Base-by-base conservation (phyloP, 495 filamentous ascomycete genomes). In the Lichenothelia convexa region DNA sequence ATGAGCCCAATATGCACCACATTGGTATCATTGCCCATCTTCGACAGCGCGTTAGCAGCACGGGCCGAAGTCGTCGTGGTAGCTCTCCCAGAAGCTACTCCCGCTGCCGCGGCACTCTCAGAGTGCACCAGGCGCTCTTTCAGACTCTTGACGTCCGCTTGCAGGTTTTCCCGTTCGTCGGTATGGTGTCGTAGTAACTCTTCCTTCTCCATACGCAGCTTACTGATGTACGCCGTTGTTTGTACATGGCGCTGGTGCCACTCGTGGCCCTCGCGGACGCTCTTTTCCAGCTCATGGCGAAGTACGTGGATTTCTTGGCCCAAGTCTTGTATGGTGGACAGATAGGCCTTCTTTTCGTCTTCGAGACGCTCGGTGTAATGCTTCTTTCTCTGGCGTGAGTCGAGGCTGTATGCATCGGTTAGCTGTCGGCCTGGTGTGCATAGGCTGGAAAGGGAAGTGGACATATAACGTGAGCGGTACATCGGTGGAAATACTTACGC, bases 311-410 rank as follows among this genome's bases (percentile, higher is more conserved):
- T 59, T 36, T 82, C 75, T 21, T 93, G 83, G 51, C 95, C 80
- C 44, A 94, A 66, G 27, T 73, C 68, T 40, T 62, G 64, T 53
- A 95, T 78, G 45, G 74, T 50, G 39, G 67, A 70, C 39, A 71
- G 78, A 61, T 73, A 89, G 29, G 78, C 70, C 62, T 94, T 93
- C 70, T 93, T 92, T 60, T 94, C 85, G 51, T 91, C 81, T 52
- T 99, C 89, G 12, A 99, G 70, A 39, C 86, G 78, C 63, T 95
- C 87, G 18, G 89, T 95, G 60, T 99, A 87, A 56, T 86, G 78
- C 69, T 99, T 99, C 70, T 95, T 99, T 44, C 91, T 78, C 56
- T 94, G 89, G 44, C 89, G 78, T 20, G 91, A 95, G 60, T 94
- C 85, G 44, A 99, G 72, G 32, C 82, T 93, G 50, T 24, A 44